These are phyloP conservation scores for Pogostemon cablin DNA, from an alignment of 257 asterid genomes.

Conservation along the genomic window DNA sequence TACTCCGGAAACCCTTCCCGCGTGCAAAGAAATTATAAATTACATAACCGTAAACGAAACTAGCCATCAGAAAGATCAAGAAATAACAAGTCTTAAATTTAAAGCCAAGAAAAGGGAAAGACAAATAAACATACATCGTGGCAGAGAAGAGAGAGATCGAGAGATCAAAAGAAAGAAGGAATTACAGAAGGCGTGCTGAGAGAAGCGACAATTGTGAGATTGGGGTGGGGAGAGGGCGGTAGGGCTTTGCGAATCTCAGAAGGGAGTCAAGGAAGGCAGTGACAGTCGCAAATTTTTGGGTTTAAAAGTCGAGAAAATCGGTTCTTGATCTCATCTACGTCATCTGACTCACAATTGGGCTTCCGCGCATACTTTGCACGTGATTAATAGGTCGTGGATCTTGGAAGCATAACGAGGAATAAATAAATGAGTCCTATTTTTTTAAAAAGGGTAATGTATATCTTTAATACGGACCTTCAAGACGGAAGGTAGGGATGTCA, in stretches of 20 bases:
- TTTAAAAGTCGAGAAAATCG: too few relatives aligned
- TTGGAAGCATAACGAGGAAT: too few relatives aligned
- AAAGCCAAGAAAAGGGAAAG: background rate
- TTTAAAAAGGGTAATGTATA: too few relatives aligned
- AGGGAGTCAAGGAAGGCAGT: conserved; percentile 1
- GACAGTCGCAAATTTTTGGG: background rate
- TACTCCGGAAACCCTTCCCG: background rate
- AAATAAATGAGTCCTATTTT: too few relatives aligned
- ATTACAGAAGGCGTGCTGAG: background rate
- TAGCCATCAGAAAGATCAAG: conserved; percentile 6
- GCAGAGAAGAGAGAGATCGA: background rate
- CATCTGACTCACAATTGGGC: too few relatives aligned
- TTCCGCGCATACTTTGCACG: too few relatives aligned
- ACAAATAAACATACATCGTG: background rate
- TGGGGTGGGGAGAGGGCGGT: background rate
- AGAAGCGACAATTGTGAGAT: background rate
- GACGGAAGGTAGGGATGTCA: too few relatives aligned
- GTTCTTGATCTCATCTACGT: too few relatives aligned
- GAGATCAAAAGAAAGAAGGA: background rate
- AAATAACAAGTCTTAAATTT: background rate
- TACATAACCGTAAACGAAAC: background rate
- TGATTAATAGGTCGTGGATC: too few relatives aligned
- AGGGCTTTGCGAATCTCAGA: conserved; percentile 21
- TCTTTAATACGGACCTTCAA: too few relatives aligned
- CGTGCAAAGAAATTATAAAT: background rate